Percentiles rank a stretch among this genome's conserved stretches.
These are phyloP conservation scores for Thoreauomyces humboldtii DNA, from an alignment of 192 early-diverging fungal species.

Conservation along the genomic window DNA sequence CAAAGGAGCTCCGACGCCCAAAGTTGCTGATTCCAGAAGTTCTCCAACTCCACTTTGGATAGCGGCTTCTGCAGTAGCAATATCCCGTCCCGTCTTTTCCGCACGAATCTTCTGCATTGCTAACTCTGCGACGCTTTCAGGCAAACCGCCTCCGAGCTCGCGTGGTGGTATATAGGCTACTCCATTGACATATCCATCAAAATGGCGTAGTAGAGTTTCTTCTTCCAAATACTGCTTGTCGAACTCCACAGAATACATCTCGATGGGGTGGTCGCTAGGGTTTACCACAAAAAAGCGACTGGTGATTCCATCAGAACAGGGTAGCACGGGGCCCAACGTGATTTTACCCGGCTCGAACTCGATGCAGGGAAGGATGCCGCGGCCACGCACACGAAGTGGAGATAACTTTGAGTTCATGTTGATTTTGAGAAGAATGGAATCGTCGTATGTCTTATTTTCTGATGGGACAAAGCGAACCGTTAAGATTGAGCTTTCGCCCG, in stretches of 20 bases:
- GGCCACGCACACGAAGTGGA: constrained; percentile 38
- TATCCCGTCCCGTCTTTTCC: constrained; percentile 20
- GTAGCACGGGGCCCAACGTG: constrained; percentile 48
- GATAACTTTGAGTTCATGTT: constrained; percentile 43
- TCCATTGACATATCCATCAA: constrained; percentile 43
- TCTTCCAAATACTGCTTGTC: constrained; percentile 55
- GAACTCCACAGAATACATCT: constrained; percentile 55
- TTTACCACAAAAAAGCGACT: constrained; percentile 44
- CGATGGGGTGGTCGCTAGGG: constrained; percentile 47
- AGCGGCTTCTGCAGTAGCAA: not conserved
- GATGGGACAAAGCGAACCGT: constrained; percentile 42
- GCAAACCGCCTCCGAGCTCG: constrained; percentile 41
- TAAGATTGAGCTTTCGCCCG: constrained; percentile 43
- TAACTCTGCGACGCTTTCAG: constrained; percentile 39
- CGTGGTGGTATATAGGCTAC: constrained; percentile 44
- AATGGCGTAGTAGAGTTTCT: constrained; percentile 41
- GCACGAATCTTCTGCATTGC: constrained; percentile 27
- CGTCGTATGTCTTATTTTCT: constrained; percentile 48
- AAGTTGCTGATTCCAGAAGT: constrained; percentile 27
- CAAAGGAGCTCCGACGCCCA: not conserved
- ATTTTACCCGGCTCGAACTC: constrained; percentile 49
- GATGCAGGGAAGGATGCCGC: constrained; percentile 38
- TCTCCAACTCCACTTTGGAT: constrained; percentile 36
- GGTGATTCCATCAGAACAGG: constrained; percentile 49
- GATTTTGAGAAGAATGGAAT: constrained; percentile 44